phyloP scores from a whole-genome alignment of 2,329 filamentous ascomycete genomes.

The Exophiala phaeomuriformis region DNA sequence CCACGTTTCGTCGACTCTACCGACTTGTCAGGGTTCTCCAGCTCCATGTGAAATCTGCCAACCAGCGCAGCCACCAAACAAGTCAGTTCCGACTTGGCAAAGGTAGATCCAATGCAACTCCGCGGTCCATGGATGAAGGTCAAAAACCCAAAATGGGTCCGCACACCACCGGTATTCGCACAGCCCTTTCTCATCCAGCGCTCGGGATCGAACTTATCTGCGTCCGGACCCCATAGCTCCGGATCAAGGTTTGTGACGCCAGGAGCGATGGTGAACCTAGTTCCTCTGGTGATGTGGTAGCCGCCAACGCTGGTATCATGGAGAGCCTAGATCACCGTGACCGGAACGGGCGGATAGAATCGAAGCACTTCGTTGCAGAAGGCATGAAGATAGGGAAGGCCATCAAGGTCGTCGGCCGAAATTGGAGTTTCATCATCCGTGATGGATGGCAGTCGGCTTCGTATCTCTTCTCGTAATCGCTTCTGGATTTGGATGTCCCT shows the following conservation, averaged over 20 bases:
- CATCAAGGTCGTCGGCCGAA: constrained; percentile 26
- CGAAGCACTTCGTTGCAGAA: constrained; percentile 49
- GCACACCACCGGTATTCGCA: constrained; percentile 54
- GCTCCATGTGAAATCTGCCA: constrained; percentile 43
- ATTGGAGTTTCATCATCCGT: constrained; percentile 32
- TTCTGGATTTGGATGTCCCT: constrained; percentile 25
- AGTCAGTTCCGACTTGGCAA: constrained; percentile 74
- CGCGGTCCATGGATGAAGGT: constrained; percentile 64
- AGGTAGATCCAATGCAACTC: constrained; percentile 27
- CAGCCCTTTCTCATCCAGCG: constrained; percentile 38
- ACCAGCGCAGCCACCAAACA: constrained; percentile 70
- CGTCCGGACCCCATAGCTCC: constrained; percentile 32
- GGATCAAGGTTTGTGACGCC: constrained; percentile 30
- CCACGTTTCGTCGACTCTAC: constrained; percentile 36
- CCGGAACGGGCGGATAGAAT: constrained; percentile 28
- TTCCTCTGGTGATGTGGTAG: constrained; percentile 62
- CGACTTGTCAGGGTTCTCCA: constrained; percentile 55
- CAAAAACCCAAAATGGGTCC: constrained; percentile 62
- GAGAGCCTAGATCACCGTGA: constrained; percentile 38
- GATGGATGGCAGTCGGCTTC: background rate
- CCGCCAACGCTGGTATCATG: constrained; percentile 58
- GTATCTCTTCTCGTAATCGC: constrained; percentile 26
- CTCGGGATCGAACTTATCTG: constrained; percentile 31
- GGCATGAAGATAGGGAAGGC: constrained; percentile 44
- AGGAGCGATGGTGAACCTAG: constrained; percentile 56